Conservation (phyloP, 805 yeast species). For the Ogataea chonburiensis region DNA sequence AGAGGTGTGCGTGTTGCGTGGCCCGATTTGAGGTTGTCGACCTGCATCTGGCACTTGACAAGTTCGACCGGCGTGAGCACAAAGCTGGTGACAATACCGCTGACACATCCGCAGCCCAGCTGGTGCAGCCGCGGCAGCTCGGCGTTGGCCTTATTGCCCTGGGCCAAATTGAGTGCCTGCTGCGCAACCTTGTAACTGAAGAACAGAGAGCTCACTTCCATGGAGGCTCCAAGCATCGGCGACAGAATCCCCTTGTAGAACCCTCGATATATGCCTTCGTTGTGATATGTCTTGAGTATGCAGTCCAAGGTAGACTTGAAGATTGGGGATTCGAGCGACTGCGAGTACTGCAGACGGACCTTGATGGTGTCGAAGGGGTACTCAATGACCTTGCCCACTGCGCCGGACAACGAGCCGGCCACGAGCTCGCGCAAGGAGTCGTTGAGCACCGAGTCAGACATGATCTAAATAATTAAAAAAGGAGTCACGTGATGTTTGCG, state of each 20-base stretch:
- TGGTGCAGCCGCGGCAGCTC: conserved; percentile 30
- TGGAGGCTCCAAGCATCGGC: conserved; percentile 86
- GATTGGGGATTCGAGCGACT: conserved; percentile 51
- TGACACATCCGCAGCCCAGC: conserved; percentile 70
- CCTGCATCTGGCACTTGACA: conserved; percentile 85
- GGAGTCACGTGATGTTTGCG: conserved; percentile 11
- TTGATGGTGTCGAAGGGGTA: conserved; percentile 93
- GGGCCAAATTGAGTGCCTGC: conserved; percentile 32
- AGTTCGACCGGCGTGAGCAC: conserved; percentile 90
- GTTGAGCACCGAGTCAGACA: conserved; percentile 13
- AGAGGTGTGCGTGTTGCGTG: conserved; percentile 30
- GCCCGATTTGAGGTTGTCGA: conserved; percentile 40
- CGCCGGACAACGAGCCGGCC: conserved; percentile 67
- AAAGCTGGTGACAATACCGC: conserved; percentile 81
- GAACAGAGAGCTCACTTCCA: conserved; percentile 82
- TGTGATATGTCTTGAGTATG: conserved; percentile 53
- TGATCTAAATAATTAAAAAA: background rate
- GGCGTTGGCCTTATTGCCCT: conserved; percentile 18
- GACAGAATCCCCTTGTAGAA: conserved; percentile 78
- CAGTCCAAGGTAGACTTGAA: conserved; percentile 65
- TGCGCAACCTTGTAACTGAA: conserved; percentile 56
- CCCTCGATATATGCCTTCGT: conserved; percentile 71
- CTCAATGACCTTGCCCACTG: conserved; percentile 79
- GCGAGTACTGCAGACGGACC: conserved; percentile 75
- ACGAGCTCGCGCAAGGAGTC: conserved; percentile 41